phyloP scores from a whole-genome alignment of 176 grass and related monocot species.

The Oryza coarctata region DNA sequence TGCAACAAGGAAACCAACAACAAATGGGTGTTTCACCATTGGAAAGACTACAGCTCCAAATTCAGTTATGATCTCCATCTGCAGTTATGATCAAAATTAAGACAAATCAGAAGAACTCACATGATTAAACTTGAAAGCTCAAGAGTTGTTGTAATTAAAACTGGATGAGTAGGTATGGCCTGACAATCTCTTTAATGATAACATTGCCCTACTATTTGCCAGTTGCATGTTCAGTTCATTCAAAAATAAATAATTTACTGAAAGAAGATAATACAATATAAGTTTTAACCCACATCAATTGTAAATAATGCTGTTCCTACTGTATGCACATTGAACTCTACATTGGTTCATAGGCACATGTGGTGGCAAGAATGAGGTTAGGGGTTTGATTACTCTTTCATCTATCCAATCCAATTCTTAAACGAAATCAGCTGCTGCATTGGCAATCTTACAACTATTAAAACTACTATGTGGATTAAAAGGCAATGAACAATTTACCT shows the following conservation, averaged over 20 bases:
- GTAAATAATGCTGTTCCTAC: not conserved
- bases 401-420: not conserved
- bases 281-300: not conserved
- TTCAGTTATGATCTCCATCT: slow-evolving; percentile 65
- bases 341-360: not conserved
- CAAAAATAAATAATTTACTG: not conserved
- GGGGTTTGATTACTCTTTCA: not conserved
- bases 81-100: slow-evolving; percentile 23
- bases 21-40: slow-evolving; percentile 84
- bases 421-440: not conserved
- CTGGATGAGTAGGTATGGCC: not conserved
- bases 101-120: not conserved
- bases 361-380: not conserved
- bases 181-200: not conserved
- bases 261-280: not conserved
- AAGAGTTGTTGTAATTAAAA: not conserved
- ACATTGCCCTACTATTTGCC: not conserved
- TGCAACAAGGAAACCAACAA: slow-evolving; percentile 84
- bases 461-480: not conserved
- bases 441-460: not conserved
- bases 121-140: not conserved
- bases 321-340: not conserved
- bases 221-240: not conserved
- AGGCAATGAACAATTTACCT: slow-evolving; percentile 37
- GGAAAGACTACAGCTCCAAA: slow-evolving; percentile 69